These are phyloP conservation scores for Xylaria polymorpha DNA, from an alignment of 2,329 filamentous ascomycete genomes.

Conservation along the genomic window DNA sequence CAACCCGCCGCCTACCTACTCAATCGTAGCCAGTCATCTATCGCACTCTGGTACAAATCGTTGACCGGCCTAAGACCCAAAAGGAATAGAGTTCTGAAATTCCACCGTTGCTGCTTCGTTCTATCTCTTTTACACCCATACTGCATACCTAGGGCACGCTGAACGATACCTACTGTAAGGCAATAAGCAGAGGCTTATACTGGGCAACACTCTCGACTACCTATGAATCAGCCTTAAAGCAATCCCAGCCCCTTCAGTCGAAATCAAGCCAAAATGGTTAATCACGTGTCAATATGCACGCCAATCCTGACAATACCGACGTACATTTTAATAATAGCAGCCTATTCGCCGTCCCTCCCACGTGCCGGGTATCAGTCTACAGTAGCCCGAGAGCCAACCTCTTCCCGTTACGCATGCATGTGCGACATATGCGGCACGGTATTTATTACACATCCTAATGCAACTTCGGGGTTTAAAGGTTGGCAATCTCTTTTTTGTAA, in stretches of 20 bases:
- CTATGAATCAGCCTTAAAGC: neutral
- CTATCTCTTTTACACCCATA: neutral
- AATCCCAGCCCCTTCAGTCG: neutral
- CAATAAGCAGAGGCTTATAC: neutral
- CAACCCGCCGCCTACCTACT: too few relatives aligned
- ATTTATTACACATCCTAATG: slow-evolving; percentile 29
- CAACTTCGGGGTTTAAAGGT: slow-evolving; percentile 12
- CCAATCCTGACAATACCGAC: neutral
- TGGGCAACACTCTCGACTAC: too few relatives aligned
- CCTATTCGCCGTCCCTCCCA: slow-evolving; percentile 16
- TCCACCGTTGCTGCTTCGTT: neutral
- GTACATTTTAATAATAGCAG: neutral
- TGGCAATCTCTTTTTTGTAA: neutral
- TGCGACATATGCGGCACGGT: slow-evolving; percentile 26
- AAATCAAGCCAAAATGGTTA: neutral
- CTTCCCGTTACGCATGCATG: slow-evolving; percentile 32
- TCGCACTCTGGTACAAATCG: neutral
- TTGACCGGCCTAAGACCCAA: neutral
- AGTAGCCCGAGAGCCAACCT: slow-evolving; percentile 4
- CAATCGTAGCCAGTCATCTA: too few relatives aligned
- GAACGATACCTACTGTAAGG: neutral
- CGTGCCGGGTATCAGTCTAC: slow-evolving; percentile 20
- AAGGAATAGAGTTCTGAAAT: neutral
- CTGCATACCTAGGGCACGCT: neutral
- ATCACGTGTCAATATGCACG: slow-evolving; percentile 9